Evolutionary conservation across 176 grass and related monocot genomes (phyloP).

Genomic region (Puya raimondii): DNA sequence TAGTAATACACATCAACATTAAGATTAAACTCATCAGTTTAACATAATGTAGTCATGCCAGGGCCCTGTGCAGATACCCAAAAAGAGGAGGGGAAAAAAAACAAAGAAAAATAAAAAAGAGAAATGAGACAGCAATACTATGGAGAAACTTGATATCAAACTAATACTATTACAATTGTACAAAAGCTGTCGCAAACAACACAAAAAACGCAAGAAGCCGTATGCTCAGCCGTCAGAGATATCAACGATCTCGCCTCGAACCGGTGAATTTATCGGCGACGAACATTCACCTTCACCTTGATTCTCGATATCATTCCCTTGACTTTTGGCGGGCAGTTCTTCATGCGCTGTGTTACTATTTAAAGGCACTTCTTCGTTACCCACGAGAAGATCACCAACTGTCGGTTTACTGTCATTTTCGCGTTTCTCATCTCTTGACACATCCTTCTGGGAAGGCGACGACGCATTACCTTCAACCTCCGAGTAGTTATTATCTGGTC

Average conservation of each 20-base stretch:
- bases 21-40: too few relatives aligned
- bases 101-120: background rate
- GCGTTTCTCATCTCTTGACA: conserved; percentile 1
- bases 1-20: too few relatives aligned
- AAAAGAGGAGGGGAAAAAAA: too few relatives aligned
- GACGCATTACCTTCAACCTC: conserved; percentile 1
- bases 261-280: conserved; percentile 19
- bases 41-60: too few relatives aligned
- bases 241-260: conserved; percentile 28
- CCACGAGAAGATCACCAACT: background rate
- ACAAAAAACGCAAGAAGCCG: background rate
- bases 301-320: conserved; percentile 6
- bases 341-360: background rate
- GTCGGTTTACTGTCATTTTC: background rate
- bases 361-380: background rate
- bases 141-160: background rate
- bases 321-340: background rate
- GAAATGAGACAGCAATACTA: background rate
- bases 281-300: conserved; percentile 3
- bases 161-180: background rate
- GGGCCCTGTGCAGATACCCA: too few relatives aligned
- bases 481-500: background rate
- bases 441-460: conserved; percentile 10
- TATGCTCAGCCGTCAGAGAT: conserved; percentile 39
- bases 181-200: background rate